These are phyloP conservation scores for Plasmodium gonderi DNA, from an alignment of 169 alveolate species.

Conservation along the genomic window DNA sequence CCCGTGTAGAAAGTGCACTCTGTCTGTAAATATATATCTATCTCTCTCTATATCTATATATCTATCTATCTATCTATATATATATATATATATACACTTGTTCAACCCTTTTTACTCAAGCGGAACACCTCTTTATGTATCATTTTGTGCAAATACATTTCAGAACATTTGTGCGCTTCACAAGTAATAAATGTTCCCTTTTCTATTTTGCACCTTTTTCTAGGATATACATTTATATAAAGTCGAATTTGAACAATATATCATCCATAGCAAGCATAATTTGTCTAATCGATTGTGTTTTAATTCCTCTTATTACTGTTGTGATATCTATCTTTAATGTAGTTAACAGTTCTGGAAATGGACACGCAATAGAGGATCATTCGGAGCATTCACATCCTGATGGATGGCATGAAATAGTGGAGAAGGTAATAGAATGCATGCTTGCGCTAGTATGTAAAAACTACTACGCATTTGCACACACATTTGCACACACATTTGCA, in stretches of 20 bases:
- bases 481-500: background rate
- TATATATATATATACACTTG: too few species aligned
- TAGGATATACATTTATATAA: constrained; percentile 2
- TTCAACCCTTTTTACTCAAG: too few species aligned
- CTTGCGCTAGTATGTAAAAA: background rate
- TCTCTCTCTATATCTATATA: too few species aligned
- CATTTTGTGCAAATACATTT: background rate
- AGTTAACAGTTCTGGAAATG: background rate
- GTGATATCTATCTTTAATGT: constrained; percentile 26
- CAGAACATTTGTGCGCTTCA: background rate
- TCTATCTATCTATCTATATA: too few species aligned
- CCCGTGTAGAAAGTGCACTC: background rate
- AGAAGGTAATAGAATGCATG: background rate
- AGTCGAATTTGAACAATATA: constrained; percentile 26
- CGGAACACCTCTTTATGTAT: background rate
- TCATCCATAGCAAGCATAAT: constrained; percentile 51
- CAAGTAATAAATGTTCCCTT: background rate
- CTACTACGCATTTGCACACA: background rate
- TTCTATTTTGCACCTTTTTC: background rate
- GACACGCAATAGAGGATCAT: background rate
- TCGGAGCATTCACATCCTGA: background rate
- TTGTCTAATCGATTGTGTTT: constrained; percentile 55
- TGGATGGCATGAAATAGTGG: constrained; percentile 21
- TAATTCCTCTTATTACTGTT: constrained; percentile 35
- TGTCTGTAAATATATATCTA: background rate